Conservation (phyloP, 192 early-diverging fungal genomes). For the Umbelopsis sp. region DNA sequence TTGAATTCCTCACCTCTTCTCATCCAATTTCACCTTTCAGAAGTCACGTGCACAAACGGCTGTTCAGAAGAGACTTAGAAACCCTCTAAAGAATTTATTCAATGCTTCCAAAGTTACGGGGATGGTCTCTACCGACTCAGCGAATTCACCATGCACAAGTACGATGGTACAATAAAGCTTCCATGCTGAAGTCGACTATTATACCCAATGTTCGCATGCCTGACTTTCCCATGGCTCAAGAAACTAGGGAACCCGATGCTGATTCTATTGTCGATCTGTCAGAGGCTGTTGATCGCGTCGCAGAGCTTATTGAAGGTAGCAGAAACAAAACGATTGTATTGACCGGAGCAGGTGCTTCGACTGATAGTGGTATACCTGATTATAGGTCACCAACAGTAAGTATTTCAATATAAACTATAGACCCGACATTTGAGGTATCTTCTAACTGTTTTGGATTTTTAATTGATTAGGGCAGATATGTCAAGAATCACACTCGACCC, state of each 20-base stretch:
- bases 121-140: background rate
- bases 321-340: conserved; percentile 42
- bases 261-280: conserved; percentile 25
- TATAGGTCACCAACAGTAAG: conserved; percentile 73
- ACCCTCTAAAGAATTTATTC: background rate
- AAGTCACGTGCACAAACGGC: background rate
- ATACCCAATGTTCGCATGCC: conserved; percentile 12
- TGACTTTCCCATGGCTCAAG: background rate
- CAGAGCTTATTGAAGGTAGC: conserved; percentile 37
- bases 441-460: background rate
- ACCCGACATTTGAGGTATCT: background rate
- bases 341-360: conserved; percentile 63
- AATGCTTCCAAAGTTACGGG: background rate
- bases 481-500: conserved; percentile 78
- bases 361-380: conserved; percentile 78
- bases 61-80: too few relatives aligned
- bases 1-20: background rate
- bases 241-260: background rate
- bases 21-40: background rate
- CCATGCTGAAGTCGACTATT: background rate
- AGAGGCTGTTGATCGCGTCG: conserved; percentile 30
- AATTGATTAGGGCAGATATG: conserved; percentile 56
- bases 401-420: background rate
- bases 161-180: background rate
- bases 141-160: background rate